Percentiles rank a stretch among this genome's conserved stretches.
Conservation (phyloP, 2,329 filamentous ascomycete genomes). For the Exophiala sp. region DNA sequence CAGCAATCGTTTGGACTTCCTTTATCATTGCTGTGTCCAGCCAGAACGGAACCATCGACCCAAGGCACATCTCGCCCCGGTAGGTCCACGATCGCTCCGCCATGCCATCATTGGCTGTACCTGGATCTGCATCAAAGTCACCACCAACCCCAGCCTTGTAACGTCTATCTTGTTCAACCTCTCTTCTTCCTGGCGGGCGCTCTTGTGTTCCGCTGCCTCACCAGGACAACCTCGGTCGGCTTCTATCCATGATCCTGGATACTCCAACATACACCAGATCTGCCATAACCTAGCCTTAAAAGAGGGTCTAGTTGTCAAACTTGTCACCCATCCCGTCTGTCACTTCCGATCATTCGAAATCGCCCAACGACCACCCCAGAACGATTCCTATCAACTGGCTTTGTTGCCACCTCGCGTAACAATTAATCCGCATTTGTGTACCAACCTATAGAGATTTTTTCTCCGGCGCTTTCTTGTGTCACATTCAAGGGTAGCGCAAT, state of each 20-base stretch:
- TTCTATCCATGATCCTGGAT: neutral
- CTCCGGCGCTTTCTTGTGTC: slow-evolving; percentile 7
- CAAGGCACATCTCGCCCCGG: too few species aligned
- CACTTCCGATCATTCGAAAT: neutral
- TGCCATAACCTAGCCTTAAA: slow-evolving; percentile 3
- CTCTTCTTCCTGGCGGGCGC: neutral
- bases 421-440: neutral
- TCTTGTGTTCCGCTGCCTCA: too few species aligned
- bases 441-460: neutral
- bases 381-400: neutral
- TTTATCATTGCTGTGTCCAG: too few species aligned
- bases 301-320: slow-evolving; percentile 8
- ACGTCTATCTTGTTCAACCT: neutral
- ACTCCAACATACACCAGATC: neutral
- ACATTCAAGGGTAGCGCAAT: slow-evolving; percentile 4
- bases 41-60: too few species aligned
- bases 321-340: slow-evolving; percentile 11
- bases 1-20: too few species aligned
- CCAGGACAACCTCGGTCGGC: too few species aligned
- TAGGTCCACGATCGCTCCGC: neutral
- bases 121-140: neutral
- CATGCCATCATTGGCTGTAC: neutral
- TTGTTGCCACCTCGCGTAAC: slow-evolving; percentile 2
- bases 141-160: neutral
- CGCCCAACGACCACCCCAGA: slow-evolving; percentile 1